These are phyloP conservation scores for Claviceps maximensis DNA, from an alignment of 2,329 filamentous ascomycete species.

Conservation along the genomic window DNA sequence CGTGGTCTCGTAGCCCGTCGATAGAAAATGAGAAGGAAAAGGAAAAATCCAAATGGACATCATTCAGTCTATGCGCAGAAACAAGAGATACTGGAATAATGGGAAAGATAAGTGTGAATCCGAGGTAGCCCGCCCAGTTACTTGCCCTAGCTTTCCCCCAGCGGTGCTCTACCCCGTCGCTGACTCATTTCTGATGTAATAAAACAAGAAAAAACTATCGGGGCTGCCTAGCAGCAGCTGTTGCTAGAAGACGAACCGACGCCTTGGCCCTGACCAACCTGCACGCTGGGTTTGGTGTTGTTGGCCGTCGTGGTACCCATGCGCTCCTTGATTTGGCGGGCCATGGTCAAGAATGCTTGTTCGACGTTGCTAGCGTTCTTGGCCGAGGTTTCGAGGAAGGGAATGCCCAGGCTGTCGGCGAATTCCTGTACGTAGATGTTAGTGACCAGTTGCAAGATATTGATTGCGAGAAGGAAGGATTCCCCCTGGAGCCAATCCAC, in stretches of 20 bases:
- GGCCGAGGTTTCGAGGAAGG: conserved; percentile 98
- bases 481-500: too few species aligned
- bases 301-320: conserved; percentile 93
- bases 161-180: conserved; percentile 3
- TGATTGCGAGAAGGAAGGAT: not conserved
- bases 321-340: conserved; percentile 98
- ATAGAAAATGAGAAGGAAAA: conserved; percentile 6
- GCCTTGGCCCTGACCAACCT: conserved; percentile 88
- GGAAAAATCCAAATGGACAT: conserved; percentile 20
- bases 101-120: conserved; percentile 13
- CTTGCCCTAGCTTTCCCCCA: conserved; percentile 15
- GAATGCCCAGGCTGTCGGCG: conserved; percentile 94
- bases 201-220: not conserved
- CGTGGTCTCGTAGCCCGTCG: conserved; percentile 6
- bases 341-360: conserved; percentile 99
- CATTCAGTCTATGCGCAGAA: conserved; percentile 24
- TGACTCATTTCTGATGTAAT: not conserved
- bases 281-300: conserved; percentile 97
- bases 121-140: conserved; percentile 15
- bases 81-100: conserved; percentile 14
- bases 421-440: conserved; percentile 57
- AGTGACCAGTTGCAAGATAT: conserved; percentile 4
- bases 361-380: conserved; percentile 99
- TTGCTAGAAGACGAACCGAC: conserved; percentile 77
- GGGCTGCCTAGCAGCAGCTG: conserved; percentile 68